Base-by-base conservation (phyloP, 345 rosid genomes). In the Reutealis trisperma region DNA sequence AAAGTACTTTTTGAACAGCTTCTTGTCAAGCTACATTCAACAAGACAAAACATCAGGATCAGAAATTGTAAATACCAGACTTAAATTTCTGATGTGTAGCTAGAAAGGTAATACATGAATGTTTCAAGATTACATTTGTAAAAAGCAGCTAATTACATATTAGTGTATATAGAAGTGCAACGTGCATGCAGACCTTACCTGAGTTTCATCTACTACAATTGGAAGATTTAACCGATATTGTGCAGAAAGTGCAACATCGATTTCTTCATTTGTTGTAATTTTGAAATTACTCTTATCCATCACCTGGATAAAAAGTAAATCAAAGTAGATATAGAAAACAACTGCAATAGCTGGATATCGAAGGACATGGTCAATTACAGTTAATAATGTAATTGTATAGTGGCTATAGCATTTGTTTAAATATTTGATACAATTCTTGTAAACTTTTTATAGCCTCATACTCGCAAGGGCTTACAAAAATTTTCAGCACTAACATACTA, bases 221-320 rank as follows among this genome's bases (percentile, higher is more conserved):
- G 98, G 98, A 82, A 93, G 95, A 86, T 91, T 90, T 11, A 91
- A 84, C 80, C 89, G 97, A 79, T 94, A 94, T 84, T 94, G 97
- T 63, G 93, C 98, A 25, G 94, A 84, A 44, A 76, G 93, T 63
- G 98, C 98, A 85, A 93, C 85, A 41, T 91, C 91, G 74, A 91
- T 88, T 88, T 94, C 98, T 7, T 91, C 98, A 75, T 90, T 85
- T 5, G 92, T 78, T 68, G 97, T 71, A 75, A 93, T 77, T 82
- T 93, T 94, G 81, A 94, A 94, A 78, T 94, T 93, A 84, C 98
- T 94, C 90, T 93, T 94, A 25, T 89, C 88, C 97, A 95, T 93
- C 74, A 95, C 94, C 93, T 89, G 83, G 47, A 22, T 27, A 51
- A 60, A 19, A 66, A 42, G 51, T 57, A 57, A 54, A 15, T 11